phyloP scores from a whole-genome alignment of 495 filamentous ascomycete species.

The Penicillium waksmanii region DNA sequence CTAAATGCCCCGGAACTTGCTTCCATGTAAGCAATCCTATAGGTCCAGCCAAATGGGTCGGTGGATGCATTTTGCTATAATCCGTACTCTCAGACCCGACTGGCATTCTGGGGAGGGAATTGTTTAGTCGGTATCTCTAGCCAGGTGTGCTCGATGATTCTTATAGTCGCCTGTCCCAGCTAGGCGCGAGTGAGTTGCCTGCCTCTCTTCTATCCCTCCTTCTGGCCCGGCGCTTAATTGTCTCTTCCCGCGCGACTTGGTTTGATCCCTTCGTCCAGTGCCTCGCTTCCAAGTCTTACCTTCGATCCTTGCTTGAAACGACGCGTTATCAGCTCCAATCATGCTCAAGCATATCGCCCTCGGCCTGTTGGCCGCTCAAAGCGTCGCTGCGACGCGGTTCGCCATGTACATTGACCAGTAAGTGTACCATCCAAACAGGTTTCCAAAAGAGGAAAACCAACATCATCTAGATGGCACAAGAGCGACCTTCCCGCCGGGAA shows the following conservation, averaged over 20 bases:
- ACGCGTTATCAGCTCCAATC: slow-evolving; percentile 2
- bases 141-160: not conserved
- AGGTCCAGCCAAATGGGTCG: not conserved
- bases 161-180: slow-evolving; percentile 11
- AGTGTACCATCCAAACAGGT: slow-evolving; percentile 7
- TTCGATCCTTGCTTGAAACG: not conserved
- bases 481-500: slow-evolving; percentile 30
- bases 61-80: not conserved
- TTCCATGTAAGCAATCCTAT: not conserved
- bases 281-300: not conserved
- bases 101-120: not conserved
- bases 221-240: too few relatives aligned
- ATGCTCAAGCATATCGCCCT: slow-evolving; percentile 38
- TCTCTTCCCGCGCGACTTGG: too few relatives aligned
- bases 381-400: slow-evolving; percentile 34
- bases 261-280: too few relatives aligned
- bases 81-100: not conserved
- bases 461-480: slow-evolving; percentile 34
- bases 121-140: not conserved
- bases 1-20: slow-evolving; percentile 11
- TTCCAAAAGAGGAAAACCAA: not conserved
- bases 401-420: slow-evolving; percentile 49
- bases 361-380: slow-evolving; percentile 39
- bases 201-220: not conserved
- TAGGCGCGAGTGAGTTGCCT: not conserved